Evolutionary conservation across 2,329 filamentous ascomycete species (phyloP).

Genomic region (Venturia nashicola): DNA sequence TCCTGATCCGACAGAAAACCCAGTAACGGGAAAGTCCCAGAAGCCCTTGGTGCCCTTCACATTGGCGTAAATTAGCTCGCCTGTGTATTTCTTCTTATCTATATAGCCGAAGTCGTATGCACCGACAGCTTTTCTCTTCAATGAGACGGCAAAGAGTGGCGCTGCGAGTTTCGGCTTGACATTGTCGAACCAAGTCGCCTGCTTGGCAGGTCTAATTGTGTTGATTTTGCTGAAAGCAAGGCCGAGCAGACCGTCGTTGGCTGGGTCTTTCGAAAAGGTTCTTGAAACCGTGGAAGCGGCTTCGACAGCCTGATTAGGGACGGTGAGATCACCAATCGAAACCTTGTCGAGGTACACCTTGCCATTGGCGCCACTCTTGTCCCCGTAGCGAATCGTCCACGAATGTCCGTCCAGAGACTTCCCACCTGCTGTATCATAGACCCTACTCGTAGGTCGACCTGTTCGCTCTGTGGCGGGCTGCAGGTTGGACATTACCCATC

Average conservation of each 20-base stretch:
- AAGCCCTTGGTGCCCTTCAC: constrained; percentile 47
- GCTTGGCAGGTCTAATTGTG: constrained; percentile 36
- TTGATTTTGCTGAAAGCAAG: constrained; percentile 49
- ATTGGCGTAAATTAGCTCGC: constrained; percentile 41
- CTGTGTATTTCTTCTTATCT: constrained; percentile 45
- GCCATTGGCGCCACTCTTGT: constrained; percentile 50
- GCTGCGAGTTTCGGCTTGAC: constrained; percentile 38
- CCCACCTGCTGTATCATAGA: constrained; percentile 42
- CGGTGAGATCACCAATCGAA: constrained; percentile 45
- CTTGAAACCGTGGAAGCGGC: constrained; percentile 47
- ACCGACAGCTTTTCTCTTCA: constrained; percentile 41
- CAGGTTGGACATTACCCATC: constrained; percentile 55
- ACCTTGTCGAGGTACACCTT: constrained; percentile 56
- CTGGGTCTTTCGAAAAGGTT: constrained; percentile 36
- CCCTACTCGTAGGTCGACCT: constrained; percentile 25
- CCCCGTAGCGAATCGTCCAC: constrained; percentile 54
- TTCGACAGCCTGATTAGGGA: constrained; percentile 51
- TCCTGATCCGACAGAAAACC: constrained; percentile 40
- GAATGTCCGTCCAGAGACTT: constrained; percentile 32
- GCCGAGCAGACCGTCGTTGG: constrained; percentile 48
- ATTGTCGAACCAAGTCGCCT: constrained; percentile 48
- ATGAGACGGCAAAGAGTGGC: constrained; percentile 45
- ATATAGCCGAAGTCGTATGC: constrained; percentile 44
- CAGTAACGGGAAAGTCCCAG: constrained; percentile 48
- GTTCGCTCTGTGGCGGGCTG: not conserved